Conservation (phyloP, 306 rosid genomes). For the Prunus mongolica region DNA sequence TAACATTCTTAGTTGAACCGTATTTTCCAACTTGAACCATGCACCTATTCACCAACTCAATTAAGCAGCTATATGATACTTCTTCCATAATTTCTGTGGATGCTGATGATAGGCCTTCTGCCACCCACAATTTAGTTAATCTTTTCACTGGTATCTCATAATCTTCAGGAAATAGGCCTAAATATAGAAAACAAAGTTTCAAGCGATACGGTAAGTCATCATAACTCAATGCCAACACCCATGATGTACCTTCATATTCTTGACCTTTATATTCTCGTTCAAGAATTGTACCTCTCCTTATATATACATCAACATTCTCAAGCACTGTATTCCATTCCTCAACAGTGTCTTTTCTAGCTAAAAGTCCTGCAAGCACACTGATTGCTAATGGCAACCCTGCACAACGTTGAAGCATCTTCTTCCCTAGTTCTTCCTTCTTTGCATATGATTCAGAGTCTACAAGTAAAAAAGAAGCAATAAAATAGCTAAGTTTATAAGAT, state of each 20-base stretch:
- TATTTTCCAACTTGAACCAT: neutral
- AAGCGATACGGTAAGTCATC: neutral
- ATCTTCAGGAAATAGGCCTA: neutral
- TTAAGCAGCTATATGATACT: neutral
- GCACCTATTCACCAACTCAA: slow-evolving; percentile 2
- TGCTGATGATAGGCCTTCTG: too few species aligned
- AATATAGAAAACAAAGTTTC: slow-evolving; percentile 5
- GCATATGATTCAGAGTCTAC: neutral
- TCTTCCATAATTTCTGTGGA: neutral
- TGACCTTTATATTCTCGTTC: neutral
- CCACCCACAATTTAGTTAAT: too few species aligned
- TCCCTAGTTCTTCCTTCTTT: neutral
- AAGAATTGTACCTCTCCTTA: neutral
- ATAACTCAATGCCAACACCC: too few species aligned
- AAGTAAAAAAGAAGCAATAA: too few species aligned
- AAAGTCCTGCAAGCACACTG: neutral
- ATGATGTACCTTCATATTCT: neutral
- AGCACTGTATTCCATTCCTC: slow-evolving; percentile 4
- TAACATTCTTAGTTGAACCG: too few species aligned
- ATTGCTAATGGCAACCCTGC: neutral
- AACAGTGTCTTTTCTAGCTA: neutral
- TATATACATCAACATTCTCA: neutral
- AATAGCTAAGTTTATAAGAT: too few species aligned
- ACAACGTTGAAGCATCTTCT: too few species aligned
- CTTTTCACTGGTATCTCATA: too few species aligned